Percentiles rank a stretch among this genome's conserved stretches.
Evolutionary conservation across 306 rosid species (phyloP).

Genomic region (Cicer pinnatifidum): DNA sequence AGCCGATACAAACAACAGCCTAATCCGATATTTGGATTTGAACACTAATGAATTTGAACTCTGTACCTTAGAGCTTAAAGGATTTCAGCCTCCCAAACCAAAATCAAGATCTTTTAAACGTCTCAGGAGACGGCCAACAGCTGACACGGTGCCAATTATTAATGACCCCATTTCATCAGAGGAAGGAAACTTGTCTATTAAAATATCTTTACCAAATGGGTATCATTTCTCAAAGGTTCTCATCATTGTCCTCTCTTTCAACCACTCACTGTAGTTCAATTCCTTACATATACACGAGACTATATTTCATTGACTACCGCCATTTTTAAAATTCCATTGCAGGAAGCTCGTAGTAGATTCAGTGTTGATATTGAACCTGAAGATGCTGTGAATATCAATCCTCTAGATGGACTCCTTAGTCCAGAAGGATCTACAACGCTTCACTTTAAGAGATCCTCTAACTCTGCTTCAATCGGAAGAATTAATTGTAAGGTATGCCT

Average conservation of each 20-base stretch:
- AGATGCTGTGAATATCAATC: conserved; percentile 65
- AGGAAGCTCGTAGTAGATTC: conserved; percentile 97
- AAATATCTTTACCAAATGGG: conserved; percentile 74
- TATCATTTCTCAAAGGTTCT: conserved; percentile 93
- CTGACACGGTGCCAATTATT: conserved; percentile 67
- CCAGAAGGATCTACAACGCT: conserved; percentile 81
- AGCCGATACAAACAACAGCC: conserved; percentile 93
- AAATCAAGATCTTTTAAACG: conserved; percentile 69
- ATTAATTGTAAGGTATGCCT: conserved; percentile 86
- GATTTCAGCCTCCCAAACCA: conserved; percentile 78
- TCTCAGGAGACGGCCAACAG: conserved; percentile 74
- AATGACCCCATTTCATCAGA: conserved; percentile 67
- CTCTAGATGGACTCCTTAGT: conserved; percentile 78
- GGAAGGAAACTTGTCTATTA: conserved; percentile 72
- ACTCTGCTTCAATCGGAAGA: conserved; percentile 67
- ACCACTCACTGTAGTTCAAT: conserved; percentile 23
- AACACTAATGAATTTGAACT: conserved; percentile 58
- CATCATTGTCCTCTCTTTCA: conserved; percentile 29
- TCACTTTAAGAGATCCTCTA: conserved; percentile 73
- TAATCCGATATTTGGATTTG: conserved; percentile 82
- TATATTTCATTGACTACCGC: conserved; percentile 33
- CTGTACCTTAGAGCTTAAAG: conserved; percentile 77
- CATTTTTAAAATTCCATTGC: conserved; percentile 45
- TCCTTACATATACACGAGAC: background rate
- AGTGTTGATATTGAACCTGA: conserved; percentile 81